Conservation (phyloP, 441 rosid species). For the Populus hybrid region DNA sequence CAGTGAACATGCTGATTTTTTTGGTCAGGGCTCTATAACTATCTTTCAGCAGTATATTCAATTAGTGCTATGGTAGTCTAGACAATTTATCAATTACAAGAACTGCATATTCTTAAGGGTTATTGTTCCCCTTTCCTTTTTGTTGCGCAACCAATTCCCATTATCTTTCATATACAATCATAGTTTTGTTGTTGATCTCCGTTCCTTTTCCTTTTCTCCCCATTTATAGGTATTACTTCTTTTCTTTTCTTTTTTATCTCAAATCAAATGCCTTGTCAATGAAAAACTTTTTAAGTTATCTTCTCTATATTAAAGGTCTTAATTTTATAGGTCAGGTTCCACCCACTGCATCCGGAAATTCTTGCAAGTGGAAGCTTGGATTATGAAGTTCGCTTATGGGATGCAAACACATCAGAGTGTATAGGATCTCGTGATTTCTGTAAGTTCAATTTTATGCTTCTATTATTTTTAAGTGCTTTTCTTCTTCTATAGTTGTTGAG, state of each 20-base stretch:
- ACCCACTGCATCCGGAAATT: constrained; percentile 68
- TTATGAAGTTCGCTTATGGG: constrained; percentile 84
- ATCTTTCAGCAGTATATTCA: not conserved
- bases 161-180: not conserved
- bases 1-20: not conserved
- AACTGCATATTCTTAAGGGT: not conserved
- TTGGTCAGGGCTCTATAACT: not conserved
- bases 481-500: not conserved
- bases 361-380: constrained; percentile 99
- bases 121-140: not conserved
- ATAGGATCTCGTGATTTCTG: constrained; percentile 79
- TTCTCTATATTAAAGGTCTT: constrained; percentile 12
- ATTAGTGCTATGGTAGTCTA: not conserved
- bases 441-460: constrained; percentile 35
- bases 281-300: not conserved
- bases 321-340: constrained; percentile 82
- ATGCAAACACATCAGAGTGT: constrained; percentile 72
- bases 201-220: constrained; percentile 1
- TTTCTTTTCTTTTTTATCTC: not conserved
- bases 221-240: not conserved
- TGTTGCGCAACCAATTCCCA: not conserved
- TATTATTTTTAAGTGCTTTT: constrained; percentile 4
- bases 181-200: not conserved
- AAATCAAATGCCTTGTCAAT: not conserved
- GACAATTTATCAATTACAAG: not conserved